These are phyloP conservation scores for Eucalyptus tenuipes DNA, from an alignment of 345 rosid species.

Conservation along the genomic window DNA sequence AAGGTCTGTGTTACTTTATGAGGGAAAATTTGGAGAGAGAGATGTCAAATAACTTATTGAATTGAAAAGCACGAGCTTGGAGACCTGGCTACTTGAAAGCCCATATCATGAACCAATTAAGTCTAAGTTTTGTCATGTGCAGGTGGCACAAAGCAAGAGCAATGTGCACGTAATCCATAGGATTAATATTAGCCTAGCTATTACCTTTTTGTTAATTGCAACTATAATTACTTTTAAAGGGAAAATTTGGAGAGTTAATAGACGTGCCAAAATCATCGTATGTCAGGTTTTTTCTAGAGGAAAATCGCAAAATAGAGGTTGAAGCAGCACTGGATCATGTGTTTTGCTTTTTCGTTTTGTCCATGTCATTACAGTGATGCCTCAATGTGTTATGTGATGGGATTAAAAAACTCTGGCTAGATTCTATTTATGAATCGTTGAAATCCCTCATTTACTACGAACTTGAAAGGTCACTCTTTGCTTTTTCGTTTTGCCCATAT, in stretches of 20 bases:
- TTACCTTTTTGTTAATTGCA: too few species aligned
- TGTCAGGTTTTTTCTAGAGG: background rate
- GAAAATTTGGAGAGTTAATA: background rate
- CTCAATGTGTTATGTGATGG: too few species aligned
- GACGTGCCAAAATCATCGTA: background rate
- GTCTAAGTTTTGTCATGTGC: background rate
- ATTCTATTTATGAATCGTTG: too few species aligned
- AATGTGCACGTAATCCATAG: background rate
- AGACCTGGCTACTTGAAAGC: background rate
- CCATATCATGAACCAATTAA: background rate
- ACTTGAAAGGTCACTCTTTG: too few species aligned
- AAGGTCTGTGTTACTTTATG: background rate
- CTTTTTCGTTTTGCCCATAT: too few species aligned
- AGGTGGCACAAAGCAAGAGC: background rate
- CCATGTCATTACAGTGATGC: too few species aligned
- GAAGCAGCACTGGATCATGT: background rate
- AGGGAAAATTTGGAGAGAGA: background rate
- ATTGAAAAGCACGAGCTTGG: background rate
- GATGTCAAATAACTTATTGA: background rate
- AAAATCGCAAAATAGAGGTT: background rate
- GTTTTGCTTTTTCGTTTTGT: background rate
- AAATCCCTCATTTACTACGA: too few species aligned
- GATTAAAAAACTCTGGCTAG: too few species aligned
- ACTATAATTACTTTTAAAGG: background rate
- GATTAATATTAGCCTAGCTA: background rate